A percentile compares a stretch with the other conserved stretches of the same genome.
Conservation (phyloP, 2,329 filamentous ascomycete species). For the Periconia macrospinosa region DNA sequence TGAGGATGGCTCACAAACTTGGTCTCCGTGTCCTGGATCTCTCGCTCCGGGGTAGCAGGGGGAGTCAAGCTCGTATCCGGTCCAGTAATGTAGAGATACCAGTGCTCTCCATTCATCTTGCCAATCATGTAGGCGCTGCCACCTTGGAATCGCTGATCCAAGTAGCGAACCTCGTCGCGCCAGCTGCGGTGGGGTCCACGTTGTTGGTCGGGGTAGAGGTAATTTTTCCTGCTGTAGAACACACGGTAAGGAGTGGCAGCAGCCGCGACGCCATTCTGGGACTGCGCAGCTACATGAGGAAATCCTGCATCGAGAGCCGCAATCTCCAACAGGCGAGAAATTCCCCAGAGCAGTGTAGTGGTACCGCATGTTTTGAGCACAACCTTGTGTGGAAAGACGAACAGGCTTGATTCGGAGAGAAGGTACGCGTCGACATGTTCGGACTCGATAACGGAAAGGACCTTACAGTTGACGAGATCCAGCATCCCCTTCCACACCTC, state of each 20-base stretch:
- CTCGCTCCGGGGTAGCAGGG: constrained; percentile 69
- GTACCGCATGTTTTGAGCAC: constrained; percentile 98
- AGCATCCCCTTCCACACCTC: constrained; percentile 96
- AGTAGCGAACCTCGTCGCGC: constrained; percentile 90
- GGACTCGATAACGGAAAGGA: constrained; percentile 89
- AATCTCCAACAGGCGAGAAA: constrained; percentile 90
- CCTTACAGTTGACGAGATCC: constrained; percentile 97
- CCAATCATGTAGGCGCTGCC: constrained; percentile 99
- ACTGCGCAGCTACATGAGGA: constrained; percentile 71
- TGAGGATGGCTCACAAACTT: constrained; percentile 62
- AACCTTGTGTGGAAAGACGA: constrained; percentile 99
- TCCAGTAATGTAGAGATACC: constrained; percentile 96
- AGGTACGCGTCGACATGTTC: constrained; percentile 96
- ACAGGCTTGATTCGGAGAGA: constrained; percentile 99
- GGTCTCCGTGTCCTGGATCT: constrained; percentile 58
- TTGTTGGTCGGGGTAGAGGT: constrained; percentile 92
- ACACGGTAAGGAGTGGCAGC: constrained; percentile 91
- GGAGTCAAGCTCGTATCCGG: constrained; percentile 80
- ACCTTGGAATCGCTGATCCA: constrained; percentile 87
- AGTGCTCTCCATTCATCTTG: constrained; percentile 99
- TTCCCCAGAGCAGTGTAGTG: constrained; percentile 85
- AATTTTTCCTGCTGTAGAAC: constrained; percentile 99
- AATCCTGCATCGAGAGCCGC: constrained; percentile 89
- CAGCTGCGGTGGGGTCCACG: constrained; percentile 94
- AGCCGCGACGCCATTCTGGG: constrained; percentile 67